A percentile compares a stretch with the other conserved stretches of the same genome.
Evolutionary conservation across 1,284 basidiomycete species (phyloP).

Genomic region (Trametes pubescens): DNA sequence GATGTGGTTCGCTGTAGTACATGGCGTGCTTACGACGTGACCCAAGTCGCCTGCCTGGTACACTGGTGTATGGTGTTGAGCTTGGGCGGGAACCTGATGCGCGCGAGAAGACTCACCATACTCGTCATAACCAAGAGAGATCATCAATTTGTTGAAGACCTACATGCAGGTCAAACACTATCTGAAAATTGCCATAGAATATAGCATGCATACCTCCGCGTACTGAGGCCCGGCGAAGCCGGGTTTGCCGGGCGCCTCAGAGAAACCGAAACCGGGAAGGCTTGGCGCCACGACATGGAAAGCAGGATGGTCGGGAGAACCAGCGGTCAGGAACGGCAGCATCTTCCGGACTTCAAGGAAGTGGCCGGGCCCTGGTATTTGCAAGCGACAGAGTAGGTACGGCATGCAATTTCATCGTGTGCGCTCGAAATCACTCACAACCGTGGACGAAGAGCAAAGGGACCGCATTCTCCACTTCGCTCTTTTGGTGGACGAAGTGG

Average conservation of each 20-base stretch:
- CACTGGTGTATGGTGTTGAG: not conserved
- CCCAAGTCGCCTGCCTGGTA: constrained; percentile 9
- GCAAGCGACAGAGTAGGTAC: not conserved
- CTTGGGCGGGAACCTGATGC: no score
- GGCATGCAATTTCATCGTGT: no score
- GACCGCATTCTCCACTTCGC: constrained; percentile 2
- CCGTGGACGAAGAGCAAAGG: constrained; percentile 8
- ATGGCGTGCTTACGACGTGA: not conserved
- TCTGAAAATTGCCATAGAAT: no score
- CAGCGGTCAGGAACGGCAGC: constrained; percentile 20
- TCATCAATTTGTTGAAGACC: constrained; percentile 1
- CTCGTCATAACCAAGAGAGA: constrained; percentile 4
- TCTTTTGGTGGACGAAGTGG: constrained; percentile 7
- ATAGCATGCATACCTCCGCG: constrained; percentile 27
- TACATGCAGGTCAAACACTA: not conserved
- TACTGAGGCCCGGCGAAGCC: constrained; percentile 44
- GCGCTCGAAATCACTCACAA: not conserved
- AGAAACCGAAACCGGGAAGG: constrained; percentile 47
- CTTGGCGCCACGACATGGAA: constrained; percentile 51
- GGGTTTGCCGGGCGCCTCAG: constrained; percentile 37
- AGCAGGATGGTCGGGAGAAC: constrained; percentile 29
- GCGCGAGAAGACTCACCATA: not conserved
- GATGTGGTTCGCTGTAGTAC: not conserved
- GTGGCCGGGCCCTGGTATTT: constrained; percentile 46
- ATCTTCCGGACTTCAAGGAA: constrained; percentile 46